Percentiles rank a stretch among this genome's conserved stretches.
Evolutionary conservation across 441 rosid genomes (phyloP).

Genomic region (Mallotus repandus): DNA sequence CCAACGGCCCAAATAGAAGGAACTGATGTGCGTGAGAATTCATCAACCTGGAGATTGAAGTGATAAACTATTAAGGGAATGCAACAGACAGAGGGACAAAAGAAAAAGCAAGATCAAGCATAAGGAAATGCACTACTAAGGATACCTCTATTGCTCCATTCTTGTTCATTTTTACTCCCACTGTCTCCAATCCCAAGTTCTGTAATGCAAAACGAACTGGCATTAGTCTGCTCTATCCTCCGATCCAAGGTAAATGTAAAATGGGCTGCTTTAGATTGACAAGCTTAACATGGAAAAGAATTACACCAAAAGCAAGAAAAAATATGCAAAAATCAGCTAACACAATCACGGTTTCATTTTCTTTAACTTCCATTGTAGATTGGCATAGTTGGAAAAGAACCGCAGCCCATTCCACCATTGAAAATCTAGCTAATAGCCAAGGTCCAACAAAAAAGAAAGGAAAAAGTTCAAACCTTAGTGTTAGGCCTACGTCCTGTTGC

Average conservation of each 20-base stretch:
- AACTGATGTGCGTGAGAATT: slow-evolving; percentile 71
- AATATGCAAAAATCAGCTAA: slow-evolving; percentile 1
- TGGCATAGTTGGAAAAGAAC: neutral
- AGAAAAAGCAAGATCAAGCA: slow-evolving; percentile 12
- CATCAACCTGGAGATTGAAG: slow-evolving; percentile 66
- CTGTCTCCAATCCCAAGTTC: slow-evolving; percentile 81
- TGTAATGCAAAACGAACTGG: slow-evolving; percentile 38
- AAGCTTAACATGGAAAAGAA: slow-evolving; percentile 1
- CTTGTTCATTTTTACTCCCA: slow-evolving; percentile 65
- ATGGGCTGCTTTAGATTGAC: neutral
- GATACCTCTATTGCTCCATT: slow-evolving; percentile 85
- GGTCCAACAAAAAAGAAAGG: neutral
- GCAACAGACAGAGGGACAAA: neutral
- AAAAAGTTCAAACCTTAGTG: slow-evolving; percentile 58
- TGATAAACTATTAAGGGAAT: slow-evolving; percentile 20
- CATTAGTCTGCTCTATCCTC: slow-evolving; percentile 14
- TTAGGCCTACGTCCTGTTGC: slow-evolving; percentile 92
- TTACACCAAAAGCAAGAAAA: slow-evolving; percentile 13
- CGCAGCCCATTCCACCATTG: too few relatives aligned
- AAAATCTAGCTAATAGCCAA: too few relatives aligned
- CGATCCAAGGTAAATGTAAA: slow-evolving; percentile 2
- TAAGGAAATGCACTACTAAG: neutral
- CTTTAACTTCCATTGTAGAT: neutral
- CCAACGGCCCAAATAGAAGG: slow-evolving; percentile 97
- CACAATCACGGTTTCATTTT: neutral